Base-by-base conservation (phyloP, 345 rosid species). In the Cardamine chenopodiifolia region DNA sequence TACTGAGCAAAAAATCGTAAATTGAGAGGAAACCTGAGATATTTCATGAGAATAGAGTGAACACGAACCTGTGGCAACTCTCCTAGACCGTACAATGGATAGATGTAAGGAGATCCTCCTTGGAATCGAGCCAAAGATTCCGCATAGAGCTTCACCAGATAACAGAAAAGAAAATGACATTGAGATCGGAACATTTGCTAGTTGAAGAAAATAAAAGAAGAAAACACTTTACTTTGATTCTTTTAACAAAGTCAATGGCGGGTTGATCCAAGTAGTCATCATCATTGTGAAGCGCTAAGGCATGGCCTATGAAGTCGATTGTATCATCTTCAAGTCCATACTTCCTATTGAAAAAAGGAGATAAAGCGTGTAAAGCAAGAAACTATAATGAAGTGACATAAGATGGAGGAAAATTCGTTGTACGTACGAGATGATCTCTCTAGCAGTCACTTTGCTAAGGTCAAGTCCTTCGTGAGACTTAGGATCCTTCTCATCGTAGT, bases 311-410 rank as follows among this genome's bases (percentile, higher is more conserved):
- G 58, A 90, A 94, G 83, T 94, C 96, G 57, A 94, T 68, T 19
- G 96, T 90, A 72, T 94, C 87, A 59, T 94, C 98, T 79, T 94
- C 98, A 62, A 94, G 87, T 35, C 97, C 96, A 37, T 89, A 88
- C 80, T 88, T 94, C 28, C 96, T 90, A 56, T 22, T 19, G 1
- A 31, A 29, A 34, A 34, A 62, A 12, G 69, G 34, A 74, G 50
- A 44, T 2, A 34, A 60, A 42, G 68, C 44, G 12, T 67, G 54
- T 54, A 52, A 72, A 3, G 25, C 48, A 57, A 77, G 66, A 64
- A 70, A 64, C 39, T 34, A 25, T 34, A 14, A 8, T 57, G 17
- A 57, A 57, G n/a, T 20, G 26, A 55, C 44, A 55, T 60, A 14
- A 17, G 8, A 44, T 45, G 56, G 39, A 53, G 12, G 11, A 42